phyloP scores from a whole-genome alignment of 78 protist genomes.

The Fonticula alba region DNA sequence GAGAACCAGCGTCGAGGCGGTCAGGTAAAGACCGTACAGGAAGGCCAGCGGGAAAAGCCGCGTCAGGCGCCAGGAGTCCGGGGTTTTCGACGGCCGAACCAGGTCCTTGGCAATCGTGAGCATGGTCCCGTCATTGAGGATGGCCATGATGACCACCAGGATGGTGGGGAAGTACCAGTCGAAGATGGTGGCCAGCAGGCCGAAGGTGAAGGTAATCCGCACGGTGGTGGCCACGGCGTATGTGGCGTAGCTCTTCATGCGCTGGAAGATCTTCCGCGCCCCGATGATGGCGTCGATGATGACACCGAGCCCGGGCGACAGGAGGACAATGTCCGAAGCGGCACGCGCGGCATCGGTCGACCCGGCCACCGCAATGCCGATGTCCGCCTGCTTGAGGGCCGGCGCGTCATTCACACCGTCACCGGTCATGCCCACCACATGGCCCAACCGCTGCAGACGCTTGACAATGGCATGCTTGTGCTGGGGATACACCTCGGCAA shows the following conservation, averaged over 20 bases:
- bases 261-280: conserved; percentile 57
- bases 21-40: not conserved
- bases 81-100: conserved; percentile 34
- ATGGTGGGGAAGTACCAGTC: conserved; percentile 48
- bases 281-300: conserved; percentile 51
- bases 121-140: conserved; percentile 61
- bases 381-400: conserved; percentile 85
- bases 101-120: conserved; percentile 50
- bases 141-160: conserved; percentile 49
- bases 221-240: conserved; percentile 39
- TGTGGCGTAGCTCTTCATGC: conserved; percentile 50
- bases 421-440: conserved; percentile 80
- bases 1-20: conserved; percentile 1
- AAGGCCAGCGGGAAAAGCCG: too few species aligned
- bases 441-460: conserved; percentile 30
- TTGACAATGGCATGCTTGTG: conserved; percentile 72
- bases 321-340: conserved; percentile 69
- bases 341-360: conserved; percentile 66
- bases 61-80: conserved; percentile 36
- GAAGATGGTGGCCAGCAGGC: conserved; percentile 35
- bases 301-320: conserved; percentile 58
- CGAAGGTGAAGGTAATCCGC: conserved; percentile 43
- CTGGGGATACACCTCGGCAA: conserved; percentile 72
- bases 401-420: conserved; percentile 96
- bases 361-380: conserved; percentile 86